Evolutionary conservation across 805 yeast genomes (phyloP).

Genomic region (Yamadazyma laniorum): DNA sequence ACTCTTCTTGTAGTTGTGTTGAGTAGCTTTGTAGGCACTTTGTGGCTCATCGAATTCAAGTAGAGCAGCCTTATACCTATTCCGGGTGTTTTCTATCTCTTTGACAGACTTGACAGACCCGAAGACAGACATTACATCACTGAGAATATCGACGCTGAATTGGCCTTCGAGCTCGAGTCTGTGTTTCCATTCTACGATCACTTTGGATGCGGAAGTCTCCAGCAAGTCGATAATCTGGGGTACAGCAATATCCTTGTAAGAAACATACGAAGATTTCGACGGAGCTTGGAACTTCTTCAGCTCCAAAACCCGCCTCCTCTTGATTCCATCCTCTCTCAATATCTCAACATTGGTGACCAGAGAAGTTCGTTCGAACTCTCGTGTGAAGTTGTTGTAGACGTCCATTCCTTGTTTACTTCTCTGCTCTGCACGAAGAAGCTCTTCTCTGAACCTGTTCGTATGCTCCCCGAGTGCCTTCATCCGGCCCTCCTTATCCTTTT

Average conservation of each 20-base stretch:
- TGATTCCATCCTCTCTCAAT: constrained; percentile 28
- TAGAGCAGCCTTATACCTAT: constrained; percentile 27
- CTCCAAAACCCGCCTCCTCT: constrained; percentile 25
- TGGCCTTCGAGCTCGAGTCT: constrained; percentile 32
- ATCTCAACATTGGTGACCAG: constrained; percentile 13
- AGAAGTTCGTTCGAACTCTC: constrained; percentile 6
- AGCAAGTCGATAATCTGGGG: constrained; percentile 4
- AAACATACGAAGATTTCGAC: constrained; percentile 12
- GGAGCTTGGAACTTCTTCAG: constrained; percentile 7
- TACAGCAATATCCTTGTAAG: constrained; percentile 20
- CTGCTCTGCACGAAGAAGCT: constrained; percentile 26
- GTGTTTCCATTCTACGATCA: constrained; percentile 47
- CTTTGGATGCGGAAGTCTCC: constrained; percentile 10
- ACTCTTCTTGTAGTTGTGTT: constrained; percentile 41
- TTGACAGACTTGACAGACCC: constrained; percentile 31
- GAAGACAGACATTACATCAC: constrained; percentile 44
- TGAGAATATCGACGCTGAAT: constrained; percentile 31
- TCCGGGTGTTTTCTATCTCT: constrained; percentile 5
- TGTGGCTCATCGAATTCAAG: constrained; percentile 28
- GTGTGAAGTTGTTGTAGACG: background rate
- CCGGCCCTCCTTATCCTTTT: constrained; percentile 12
- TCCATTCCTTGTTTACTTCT: constrained; percentile 4
- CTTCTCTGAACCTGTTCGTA: constrained; percentile 27
- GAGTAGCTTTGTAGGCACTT: constrained; percentile 33
- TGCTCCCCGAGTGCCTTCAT: constrained; percentile 18